Evolutionary conservation across 805 yeast species (phyloP), one percentile per base, ranked within the genome.

Genomic region (Zygosaccharomyces lentus): DNA sequence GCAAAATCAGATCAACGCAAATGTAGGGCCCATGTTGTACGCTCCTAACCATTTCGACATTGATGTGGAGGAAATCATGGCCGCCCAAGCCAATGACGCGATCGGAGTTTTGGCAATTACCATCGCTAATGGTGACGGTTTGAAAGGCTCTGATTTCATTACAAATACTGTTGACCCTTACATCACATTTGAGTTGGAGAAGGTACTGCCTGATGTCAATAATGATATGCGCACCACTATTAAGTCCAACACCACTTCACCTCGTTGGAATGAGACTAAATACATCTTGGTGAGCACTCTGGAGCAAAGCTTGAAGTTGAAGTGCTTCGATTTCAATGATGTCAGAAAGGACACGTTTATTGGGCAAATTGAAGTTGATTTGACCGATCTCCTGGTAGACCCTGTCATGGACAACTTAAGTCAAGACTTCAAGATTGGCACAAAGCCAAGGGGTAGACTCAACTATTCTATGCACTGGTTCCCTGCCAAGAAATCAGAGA

Each of bases 41-140:
- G 89, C 90, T 8, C 95, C 95, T 54, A 86, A 86, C 64, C 81
- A 86, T 45, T 66, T 84, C 34, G 91, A 85, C 59, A 68, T 86
- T 49, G 82, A 85, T 56, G 84, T 85, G 34, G 87, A 82, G 61
- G 88, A 82, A 50, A 65, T 84, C 16, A 72, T 85, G 75, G 79
- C 81, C 34, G 76, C 74, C 35, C 78, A 77, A 57, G 66, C 78
- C 5, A 80, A 81, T 46, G 90, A 83, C 53, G 82, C 89, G 4
- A 73, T 74, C 53, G 93, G 91, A 54, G 81, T 80, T 47, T 68
- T 82, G 49, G 83, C 84, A 2, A 76, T 86, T 10, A 82, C 81
- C 26, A 58, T 84, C 38, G 72, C 75, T 49, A 75, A 80, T 41
- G 81, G 79, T 34, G 70, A 69, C 27, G 72, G 70, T 34, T 66